A percentile compares a stretch with the other conserved stretches of the same genome.
Conservation (phyloP, 1,139 yeast species). For the Hemisphaericaspora lyxosophila region DNA sequence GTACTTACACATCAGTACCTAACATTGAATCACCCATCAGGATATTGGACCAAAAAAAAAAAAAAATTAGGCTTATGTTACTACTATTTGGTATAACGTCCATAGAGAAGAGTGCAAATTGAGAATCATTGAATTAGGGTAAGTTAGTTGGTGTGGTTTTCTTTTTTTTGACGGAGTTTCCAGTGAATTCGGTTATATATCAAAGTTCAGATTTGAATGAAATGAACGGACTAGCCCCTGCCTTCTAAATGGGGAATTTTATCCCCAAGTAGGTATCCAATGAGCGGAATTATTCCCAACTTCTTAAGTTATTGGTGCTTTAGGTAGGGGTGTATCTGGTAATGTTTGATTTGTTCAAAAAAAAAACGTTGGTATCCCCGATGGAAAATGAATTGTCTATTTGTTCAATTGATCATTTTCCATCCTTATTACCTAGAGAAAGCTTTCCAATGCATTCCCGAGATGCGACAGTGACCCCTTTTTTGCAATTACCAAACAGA, state of each 20-base stretch:
- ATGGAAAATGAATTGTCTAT: constrained; percentile 79
- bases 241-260: constrained; percentile 6
- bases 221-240: too few species aligned
- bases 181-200: too few species aligned
- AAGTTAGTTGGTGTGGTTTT: too few species aligned
- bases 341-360: constrained; percentile 79
- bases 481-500: constrained; percentile 80
- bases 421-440: constrained; percentile 93
- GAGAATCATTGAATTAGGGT: too few species aligned
- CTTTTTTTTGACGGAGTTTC: too few species aligned
- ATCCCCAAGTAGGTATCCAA: constrained; percentile 41
- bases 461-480: constrained; percentile 86
- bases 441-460: constrained; percentile 87
- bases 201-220: too few species aligned
- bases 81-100: too few species aligned
- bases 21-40: too few species aligned
- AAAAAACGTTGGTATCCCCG: constrained; percentile 91
- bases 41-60: not conserved
- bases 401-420: constrained; percentile 95
- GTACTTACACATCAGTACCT: too few species aligned
- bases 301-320: constrained; percentile 90
- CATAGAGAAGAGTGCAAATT: too few species aligned
- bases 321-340: constrained; percentile 99
- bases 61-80: too few species aligned
- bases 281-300: constrained; percentile 79